Evolutionary conservation across 163 green algal species (phyloP).

Genomic region (Botryococcus braunii): DNA sequence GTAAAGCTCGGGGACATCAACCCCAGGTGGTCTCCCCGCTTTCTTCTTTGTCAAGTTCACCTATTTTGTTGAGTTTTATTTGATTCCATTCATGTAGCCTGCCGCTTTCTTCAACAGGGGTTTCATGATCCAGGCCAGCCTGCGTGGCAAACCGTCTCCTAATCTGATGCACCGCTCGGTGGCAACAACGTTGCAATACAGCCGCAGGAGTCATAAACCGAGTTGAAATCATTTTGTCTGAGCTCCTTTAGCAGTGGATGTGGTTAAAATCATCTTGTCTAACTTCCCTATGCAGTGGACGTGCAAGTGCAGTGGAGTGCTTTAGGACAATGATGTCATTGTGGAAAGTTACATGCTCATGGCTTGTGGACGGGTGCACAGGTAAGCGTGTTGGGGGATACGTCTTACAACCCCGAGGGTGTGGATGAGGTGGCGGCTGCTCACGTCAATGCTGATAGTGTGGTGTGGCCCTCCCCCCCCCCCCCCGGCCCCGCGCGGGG

Average conservation of each 20-base stretch:
- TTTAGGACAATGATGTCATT: neutral
- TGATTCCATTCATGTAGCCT: neutral
- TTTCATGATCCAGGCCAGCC: neutral
- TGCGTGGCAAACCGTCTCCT: neutral
- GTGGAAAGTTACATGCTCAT: neutral
- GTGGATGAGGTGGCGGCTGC: slow-evolving; percentile 87
- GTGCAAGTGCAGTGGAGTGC: neutral
- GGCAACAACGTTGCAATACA: neutral
- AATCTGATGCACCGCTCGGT: neutral
- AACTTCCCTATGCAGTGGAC: neutral
- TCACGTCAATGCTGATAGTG: slow-evolving; percentile 68
- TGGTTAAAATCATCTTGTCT: neutral
- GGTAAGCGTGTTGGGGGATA: slow-evolving; percentile 85
- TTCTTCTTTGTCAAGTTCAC: neutral
- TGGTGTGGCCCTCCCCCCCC: slow-evolving; percentile 52
- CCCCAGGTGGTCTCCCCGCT: slow-evolving; percentile 12
- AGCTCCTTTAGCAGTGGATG: neutral
- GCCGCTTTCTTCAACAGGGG: neutral
- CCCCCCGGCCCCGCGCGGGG: too few species aligned
- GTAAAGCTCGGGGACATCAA: slow-evolving; percentile 2
- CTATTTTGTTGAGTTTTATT: neutral
- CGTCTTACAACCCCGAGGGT: slow-evolving; percentile 75
- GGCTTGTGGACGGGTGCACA: slow-evolving; percentile 22
- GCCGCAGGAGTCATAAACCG: neutral
- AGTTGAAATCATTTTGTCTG: neutral